Evolutionary conservation across 2,329 filamentous ascomycete genomes (phyloP), one percentile per base, ranked within the genome.

Genomic region (Hortaea werneckii): DNA sequence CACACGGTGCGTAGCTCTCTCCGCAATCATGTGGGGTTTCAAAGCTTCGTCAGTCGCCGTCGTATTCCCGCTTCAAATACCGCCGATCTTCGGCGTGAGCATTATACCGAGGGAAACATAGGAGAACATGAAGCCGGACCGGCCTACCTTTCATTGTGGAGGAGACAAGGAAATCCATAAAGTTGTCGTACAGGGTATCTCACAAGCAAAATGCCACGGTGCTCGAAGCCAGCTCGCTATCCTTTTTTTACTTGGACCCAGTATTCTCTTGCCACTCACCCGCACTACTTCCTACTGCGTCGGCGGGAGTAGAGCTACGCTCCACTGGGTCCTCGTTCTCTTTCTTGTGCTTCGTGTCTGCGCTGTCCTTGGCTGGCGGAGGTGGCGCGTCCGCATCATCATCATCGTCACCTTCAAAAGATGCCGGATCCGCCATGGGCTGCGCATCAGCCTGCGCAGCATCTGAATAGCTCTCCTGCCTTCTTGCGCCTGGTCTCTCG

Each of bases 361-460:
- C 41, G 39, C 58, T 53, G 46, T 59, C 58, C 12, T 57, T 53
- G n/a, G 62, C 49, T 3, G 59, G 53, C 29, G 64, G 62, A 12
- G 64, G 60, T 38, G 64, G 60, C 13, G 52, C 52, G 20, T 61
- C 64, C 42, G 69, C 50, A 12, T 62, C 65, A 44, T 70, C 49
- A 28, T 51, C 66, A 13, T 70, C 67, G 44, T 67, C 68, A 9
- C 52, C 67, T 50, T 72, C 70, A 45, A 73, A 73, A 1, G 68
- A 66, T 1, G 63, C 65, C 20, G 70, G 70, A 48, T 73, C 70
- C 20, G 69, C 63, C 48, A 73, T 60, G 10, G 9, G 20, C 5
- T 65, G 65, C 46, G 53, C 41, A 57, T 65, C 45, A 26, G 42
- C 49, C 28, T 48, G 51, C 28, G 49, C 49, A 3, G 29, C 43